Evolutionary conservation across 2,329 filamentous ascomycete genomes (phyloP).

Genomic region (Fusarium duplospermum): DNA sequence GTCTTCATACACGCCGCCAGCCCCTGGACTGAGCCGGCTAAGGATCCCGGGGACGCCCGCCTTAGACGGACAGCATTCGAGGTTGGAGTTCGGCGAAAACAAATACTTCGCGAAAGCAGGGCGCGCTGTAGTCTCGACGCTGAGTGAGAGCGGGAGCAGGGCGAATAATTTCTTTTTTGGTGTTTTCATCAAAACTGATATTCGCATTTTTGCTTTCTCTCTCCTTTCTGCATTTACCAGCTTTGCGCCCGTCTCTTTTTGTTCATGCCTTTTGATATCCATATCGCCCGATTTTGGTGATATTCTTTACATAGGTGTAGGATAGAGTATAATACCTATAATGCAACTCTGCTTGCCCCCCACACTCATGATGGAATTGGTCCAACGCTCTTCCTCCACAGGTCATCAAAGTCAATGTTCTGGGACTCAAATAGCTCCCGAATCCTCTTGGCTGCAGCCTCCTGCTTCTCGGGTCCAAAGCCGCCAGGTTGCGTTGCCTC

Average conservation of each 20-base stretch:
- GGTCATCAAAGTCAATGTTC: conserved; percentile 83
- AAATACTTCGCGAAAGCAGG: conserved; percentile 46
- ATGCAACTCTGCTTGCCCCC: not conserved
- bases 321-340: not conserved
- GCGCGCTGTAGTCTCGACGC: conserved; percentile 44
- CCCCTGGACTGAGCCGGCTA: conserved; percentile 29
- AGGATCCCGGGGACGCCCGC: conserved; percentile 12
- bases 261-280: not conserved
- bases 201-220: not conserved
- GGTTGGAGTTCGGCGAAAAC: conserved; percentile 41
- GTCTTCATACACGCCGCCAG: conserved; percentile 38
- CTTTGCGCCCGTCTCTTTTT: not conserved
- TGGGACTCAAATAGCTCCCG: conserved; percentile 79
- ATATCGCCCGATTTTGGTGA: not conserved
- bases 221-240: not conserved
- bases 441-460: conserved; percentile 78
- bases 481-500: conserved; percentile 83
- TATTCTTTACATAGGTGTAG: not conserved
- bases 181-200: not conserved
- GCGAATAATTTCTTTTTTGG: conserved; percentile 14
- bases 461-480: conserved; percentile 80
- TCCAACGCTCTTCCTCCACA: conserved; percentile 72
- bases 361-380: not conserved
- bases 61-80: conserved; percentile 23
- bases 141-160: conserved; percentile 27